Evolutionary conservation across 805 yeast species (phyloP), one percentile per base, ranked within the genome.

Genomic region (Dipodascus geniculatus): DNA sequence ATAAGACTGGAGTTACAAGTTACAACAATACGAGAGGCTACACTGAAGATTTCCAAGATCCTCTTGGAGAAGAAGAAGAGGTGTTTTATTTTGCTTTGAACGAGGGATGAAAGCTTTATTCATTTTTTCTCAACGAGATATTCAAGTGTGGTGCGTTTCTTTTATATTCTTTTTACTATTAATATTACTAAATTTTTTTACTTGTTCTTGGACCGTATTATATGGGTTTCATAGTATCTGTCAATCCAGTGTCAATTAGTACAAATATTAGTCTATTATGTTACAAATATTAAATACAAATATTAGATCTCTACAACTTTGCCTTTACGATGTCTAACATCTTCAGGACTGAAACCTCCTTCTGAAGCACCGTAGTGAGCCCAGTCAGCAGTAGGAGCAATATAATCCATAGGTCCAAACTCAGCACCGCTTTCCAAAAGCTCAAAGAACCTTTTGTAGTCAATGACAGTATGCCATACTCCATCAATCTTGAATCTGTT

Each of bases 261-360:
- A n/a, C n/a, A n/a, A n/a, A n/a, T n/a, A n/a, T n/a, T n/a, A n/a
- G n/a, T n/a, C n/a, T n/a, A n/a, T n/a, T n/a, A n/a, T n/a, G n/a
- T n/a, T n/a, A n/a, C n/a, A n/a, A n/a, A n/a, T n/a, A n/a, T n/a
- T n/a, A n/a, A n/a, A n/a, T n/a, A n/a, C n/a, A n/a, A n/a, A n/a
- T n/a, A n/a, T 16, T 38, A 14, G 11, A 17, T 11, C 14, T 54
- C 48, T 60, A 57, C 59, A 62, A 76, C 64, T 71, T 78, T 68
- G 70, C 80, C 63, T 19, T 55, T 53, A 8, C 64, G 56, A 44
- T 60, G 71, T 62, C 83, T 76, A 0, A 81, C 79, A 68, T 89
- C 96, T 2, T 76, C 87, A 2, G 97, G 97, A 60, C 84, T 87
- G 72, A 89, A 89, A 0, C 97, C 97, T 17, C 87, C 96, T 61